Evolutionary conservation across 805 yeast genomes (phyloP).

Genomic region (Hanseniaspora pseudoguilliermondii): DNA sequence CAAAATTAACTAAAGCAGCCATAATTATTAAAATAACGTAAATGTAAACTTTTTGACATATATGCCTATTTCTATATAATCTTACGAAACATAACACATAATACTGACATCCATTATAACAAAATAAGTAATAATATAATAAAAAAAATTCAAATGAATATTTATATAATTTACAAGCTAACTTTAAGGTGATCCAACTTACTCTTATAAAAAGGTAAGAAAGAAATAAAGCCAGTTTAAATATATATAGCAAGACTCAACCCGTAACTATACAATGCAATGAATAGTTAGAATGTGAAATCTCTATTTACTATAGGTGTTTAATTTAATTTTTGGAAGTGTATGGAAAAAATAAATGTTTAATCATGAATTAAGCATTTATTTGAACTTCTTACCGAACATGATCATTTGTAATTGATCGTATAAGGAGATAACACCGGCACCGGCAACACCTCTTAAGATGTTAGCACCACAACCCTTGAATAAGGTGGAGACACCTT

Average conservation of each 20-base stretch:
- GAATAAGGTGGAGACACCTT: conserved; percentile 87
- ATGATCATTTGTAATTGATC: conserved; percentile 91
- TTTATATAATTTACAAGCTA: conserved; percentile 2
- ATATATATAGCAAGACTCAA: background rate
- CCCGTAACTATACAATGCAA: background rate
- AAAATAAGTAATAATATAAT: background rate
- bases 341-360: background rate
- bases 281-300: background rate
- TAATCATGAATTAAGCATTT: conserved; percentile 17
- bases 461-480: conserved; percentile 99
- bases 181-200: background rate
- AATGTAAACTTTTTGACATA: too few relatives aligned
- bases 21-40: too few relatives aligned
- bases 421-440: conserved; percentile 96
- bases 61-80: too few relatives aligned
- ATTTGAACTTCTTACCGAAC: conserved; percentile 90
- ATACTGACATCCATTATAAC: too few relatives aligned
- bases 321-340: background rate
- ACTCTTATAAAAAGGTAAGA: too few relatives aligned
- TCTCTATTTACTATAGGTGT: conserved; percentile 3
- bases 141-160: background rate
- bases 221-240: background rate
- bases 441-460: conserved; percentile 99
- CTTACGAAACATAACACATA: too few relatives aligned
- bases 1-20: too few relatives aligned